Evolutionary conservation across 345 rosid species (phyloP).

Genomic region (Sisymbrium altissimum): DNA sequence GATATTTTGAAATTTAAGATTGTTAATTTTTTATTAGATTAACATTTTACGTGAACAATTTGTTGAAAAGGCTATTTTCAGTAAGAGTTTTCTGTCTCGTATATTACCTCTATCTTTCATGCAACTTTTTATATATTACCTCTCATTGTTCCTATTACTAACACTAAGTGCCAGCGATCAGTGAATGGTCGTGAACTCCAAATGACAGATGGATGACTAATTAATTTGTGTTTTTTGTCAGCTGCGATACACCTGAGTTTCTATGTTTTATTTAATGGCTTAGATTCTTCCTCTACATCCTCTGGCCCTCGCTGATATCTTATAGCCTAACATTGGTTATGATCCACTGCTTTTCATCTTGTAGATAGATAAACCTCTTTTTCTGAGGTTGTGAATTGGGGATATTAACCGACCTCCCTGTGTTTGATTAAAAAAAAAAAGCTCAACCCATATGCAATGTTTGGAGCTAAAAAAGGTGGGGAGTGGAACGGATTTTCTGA

Average conservation of each 20-base stretch:
- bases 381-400: not conserved
- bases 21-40: too few relatives aligned
- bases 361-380: constrained; percentile 12
- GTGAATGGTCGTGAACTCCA: constrained; percentile 4
- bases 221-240: constrained; percentile 23
- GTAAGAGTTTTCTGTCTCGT: too few relatives aligned
- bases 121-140: not conserved
- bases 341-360: constrained; percentile 17
- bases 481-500: not conserved
- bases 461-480: not conserved
- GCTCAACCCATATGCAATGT: not conserved
- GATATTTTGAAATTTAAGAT: too few relatives aligned
- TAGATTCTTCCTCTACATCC: not conserved
- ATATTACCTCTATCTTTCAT: too few relatives aligned
- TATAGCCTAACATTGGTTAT: not conserved
- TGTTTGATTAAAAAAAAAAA: not conserved
- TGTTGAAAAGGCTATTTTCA: too few relatives aligned
- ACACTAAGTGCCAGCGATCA: not conserved
- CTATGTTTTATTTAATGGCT: constrained; percentile 3
- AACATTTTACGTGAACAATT: not conserved
- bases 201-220: constrained; percentile 10
- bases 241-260: constrained; percentile 10
- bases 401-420: not conserved
- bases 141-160: not conserved
- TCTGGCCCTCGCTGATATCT: constrained; percentile 10